These are phyloP conservation scores for Rhizophagus sp. DNA, from an alignment of 192 early-diverging fungal species.

Conservation along the genomic window DNA sequence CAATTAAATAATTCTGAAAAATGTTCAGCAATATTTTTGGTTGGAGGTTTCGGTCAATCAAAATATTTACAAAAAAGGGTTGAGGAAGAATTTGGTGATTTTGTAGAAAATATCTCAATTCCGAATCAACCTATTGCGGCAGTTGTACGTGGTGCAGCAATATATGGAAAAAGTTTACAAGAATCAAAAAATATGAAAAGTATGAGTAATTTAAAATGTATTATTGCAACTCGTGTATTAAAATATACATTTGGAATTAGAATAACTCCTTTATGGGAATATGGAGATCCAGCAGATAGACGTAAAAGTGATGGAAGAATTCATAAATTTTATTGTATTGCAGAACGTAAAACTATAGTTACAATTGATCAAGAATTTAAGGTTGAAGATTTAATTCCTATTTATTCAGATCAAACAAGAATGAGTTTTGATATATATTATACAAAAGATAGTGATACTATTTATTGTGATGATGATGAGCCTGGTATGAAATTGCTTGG, in stretches of 20 bases:
- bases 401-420: neutral
- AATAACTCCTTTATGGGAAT: neutral
- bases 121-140: conserved; percentile 52
- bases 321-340: neutral
- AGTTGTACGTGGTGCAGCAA: conserved; percentile 53
- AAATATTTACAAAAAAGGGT: conserved; percentile 52
- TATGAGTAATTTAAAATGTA: neutral
- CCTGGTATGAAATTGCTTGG: neutral
- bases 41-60: conserved; percentile 57
- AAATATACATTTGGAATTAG: neutral
- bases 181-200: neutral
- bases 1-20: conserved; percentile 45
- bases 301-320: neutral
- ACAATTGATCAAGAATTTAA: neutral
- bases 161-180: conserved; percentile 36
- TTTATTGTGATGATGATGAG: conserved; percentile 12
- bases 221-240: neutral
- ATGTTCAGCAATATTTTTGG: conserved; percentile 53
- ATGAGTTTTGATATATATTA: neutral
- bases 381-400: neutral
- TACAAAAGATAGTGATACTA: neutral
- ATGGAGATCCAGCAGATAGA: neutral
- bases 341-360: neutral
- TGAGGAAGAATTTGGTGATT: conserved; percentile 44
- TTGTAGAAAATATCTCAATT: conserved; percentile 45